Percentiles rank a stretch among this genome's conserved stretches.
These are phyloP conservation scores for Boletus huronensis DNA, from an alignment of 768 basidiomycete species.

Conservation along the genomic window DNA sequence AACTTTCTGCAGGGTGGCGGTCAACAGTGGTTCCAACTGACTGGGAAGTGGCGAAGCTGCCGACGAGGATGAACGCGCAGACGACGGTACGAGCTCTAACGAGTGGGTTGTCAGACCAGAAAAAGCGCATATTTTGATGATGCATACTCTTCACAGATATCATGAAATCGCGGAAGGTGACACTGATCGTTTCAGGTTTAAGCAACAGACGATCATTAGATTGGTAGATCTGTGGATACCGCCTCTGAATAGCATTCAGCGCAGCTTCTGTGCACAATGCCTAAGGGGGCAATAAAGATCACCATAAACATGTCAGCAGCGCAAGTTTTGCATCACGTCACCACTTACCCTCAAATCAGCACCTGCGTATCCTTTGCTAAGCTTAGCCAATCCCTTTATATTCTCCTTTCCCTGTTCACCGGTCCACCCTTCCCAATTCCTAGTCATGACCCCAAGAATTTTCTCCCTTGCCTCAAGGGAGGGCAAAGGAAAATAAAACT, in stretches of 20 bases:
- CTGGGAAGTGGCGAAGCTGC: conserved; percentile 79
- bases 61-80: conserved; percentile 86
- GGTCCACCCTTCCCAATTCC: conserved; percentile 83
- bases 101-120: conserved; percentile 5
- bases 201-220: conserved; percentile 81
- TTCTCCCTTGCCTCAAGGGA: conserved; percentile 78
- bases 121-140: not conserved
- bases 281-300: conserved; percentile 33
- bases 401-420: conserved; percentile 46
- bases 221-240: conserved; percentile 97
- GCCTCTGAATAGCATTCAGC: conserved; percentile 90
- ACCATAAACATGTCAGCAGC: conserved; percentile 1
- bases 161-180: conserved; percentile 92
- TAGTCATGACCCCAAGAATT: conserved; percentile 89
- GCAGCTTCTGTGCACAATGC: conserved; percentile 97
- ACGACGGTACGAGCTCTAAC: conserved; percentile 89
- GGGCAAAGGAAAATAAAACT: conserved; percentile 96
- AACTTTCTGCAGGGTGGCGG: conserved; percentile 62
- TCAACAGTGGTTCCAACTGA: conserved; percentile 79
- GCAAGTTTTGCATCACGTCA: not conserved
- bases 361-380: conserved; percentile 97
- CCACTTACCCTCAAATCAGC: conserved; percentile 85
- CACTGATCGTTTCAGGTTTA: conserved; percentile 79
- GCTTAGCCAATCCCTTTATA: conserved; percentile 67
- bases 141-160: conserved; percentile 88